Evolutionary conservation across 441 rosid species (phyloP).

Genomic region (Euphorbia schlechtendalii): DNA sequence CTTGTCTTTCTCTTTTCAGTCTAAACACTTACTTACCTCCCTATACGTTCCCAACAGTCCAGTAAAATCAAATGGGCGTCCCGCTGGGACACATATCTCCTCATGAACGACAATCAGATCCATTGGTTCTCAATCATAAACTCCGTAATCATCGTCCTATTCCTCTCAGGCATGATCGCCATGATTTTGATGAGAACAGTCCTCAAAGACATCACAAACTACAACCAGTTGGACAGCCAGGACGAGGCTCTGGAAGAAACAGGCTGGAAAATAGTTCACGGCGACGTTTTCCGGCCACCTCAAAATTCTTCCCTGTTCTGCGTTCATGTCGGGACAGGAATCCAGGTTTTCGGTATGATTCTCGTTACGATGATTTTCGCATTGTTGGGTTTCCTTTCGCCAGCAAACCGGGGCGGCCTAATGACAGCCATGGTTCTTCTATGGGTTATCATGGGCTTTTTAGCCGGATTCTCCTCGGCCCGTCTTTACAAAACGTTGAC

Average conservation of each 20-base stretch:
- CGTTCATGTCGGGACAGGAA: constrained; percentile 77
- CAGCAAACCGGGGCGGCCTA: constrained; percentile 85
- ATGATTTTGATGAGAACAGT: constrained; percentile 89
- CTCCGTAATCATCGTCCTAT: constrained; percentile 77
- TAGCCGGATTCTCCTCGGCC: constrained; percentile 76
- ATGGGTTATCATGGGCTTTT: constrained; percentile 89
- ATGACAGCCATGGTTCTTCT: constrained; percentile 91
- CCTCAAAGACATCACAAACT: constrained; percentile 71
- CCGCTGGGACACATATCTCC: constrained; percentile 85
- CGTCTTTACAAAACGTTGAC: constrained; percentile 70
- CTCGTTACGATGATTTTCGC: constrained; percentile 89
- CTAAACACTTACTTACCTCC: constrained; percentile 2
- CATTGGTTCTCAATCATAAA: constrained; percentile 87
- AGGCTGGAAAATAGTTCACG: constrained; percentile 85
- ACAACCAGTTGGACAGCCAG: constrained; percentile 75
- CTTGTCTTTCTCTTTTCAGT: neutral
- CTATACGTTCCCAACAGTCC: constrained; percentile 7
- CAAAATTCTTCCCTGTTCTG: constrained; percentile 59
- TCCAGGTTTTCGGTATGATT: constrained; percentile 72
- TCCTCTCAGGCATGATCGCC: constrained; percentile 89
- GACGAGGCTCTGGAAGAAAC: constrained; percentile 85
- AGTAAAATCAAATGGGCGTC: constrained; percentile 93
- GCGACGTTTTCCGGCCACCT: constrained; percentile 78
- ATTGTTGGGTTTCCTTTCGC: constrained; percentile 72
- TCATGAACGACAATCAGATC: constrained; percentile 78